These are phyloP conservation scores for Streptanthus diversifolius DNA, from an alignment of 345 rosid species.

Conservation along the genomic window DNA sequence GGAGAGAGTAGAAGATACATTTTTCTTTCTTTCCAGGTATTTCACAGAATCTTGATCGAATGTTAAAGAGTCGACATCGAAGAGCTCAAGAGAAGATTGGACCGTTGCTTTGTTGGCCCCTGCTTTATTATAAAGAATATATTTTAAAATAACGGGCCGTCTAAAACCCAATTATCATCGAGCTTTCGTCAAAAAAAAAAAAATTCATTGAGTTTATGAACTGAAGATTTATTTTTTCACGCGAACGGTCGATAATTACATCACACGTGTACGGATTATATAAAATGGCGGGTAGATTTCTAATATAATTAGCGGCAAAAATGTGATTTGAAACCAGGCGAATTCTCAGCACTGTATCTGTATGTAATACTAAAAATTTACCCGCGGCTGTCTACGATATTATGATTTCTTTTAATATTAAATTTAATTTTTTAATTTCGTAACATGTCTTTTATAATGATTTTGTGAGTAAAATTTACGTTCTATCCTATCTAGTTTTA, in stretches of 20 bases:
- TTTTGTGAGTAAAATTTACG: too few species aligned
- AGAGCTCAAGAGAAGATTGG: slow-evolving; percentile 6
- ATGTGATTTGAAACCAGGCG: too few species aligned
- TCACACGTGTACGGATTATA: background rate
- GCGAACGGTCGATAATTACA: background rate
- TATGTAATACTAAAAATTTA: too few species aligned
- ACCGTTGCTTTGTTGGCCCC: slow-evolving; percentile 24
- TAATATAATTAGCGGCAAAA: background rate
- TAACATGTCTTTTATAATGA: too few species aligned
- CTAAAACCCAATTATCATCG: background rate
- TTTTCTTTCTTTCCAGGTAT: background rate
- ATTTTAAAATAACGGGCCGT: background rate
- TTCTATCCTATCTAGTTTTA: too few species aligned
- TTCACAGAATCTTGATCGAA: background rate
- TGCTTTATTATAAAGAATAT: background rate
- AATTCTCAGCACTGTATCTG: too few species aligned
- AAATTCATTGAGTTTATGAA: background rate
- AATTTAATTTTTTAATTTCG: too few species aligned
- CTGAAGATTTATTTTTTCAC: background rate
- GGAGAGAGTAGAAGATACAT: background rate
- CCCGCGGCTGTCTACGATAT: too few species aligned
- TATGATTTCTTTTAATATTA: too few species aligned
- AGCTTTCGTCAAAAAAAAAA: too few species aligned
- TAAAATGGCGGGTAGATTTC: background rate
- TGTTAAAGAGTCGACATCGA: slow-evolving; percentile 8